Base-by-base conservation (phyloP, 2,329 filamentous ascomycete genomes). In the Trichoderma sp. region DNA sequence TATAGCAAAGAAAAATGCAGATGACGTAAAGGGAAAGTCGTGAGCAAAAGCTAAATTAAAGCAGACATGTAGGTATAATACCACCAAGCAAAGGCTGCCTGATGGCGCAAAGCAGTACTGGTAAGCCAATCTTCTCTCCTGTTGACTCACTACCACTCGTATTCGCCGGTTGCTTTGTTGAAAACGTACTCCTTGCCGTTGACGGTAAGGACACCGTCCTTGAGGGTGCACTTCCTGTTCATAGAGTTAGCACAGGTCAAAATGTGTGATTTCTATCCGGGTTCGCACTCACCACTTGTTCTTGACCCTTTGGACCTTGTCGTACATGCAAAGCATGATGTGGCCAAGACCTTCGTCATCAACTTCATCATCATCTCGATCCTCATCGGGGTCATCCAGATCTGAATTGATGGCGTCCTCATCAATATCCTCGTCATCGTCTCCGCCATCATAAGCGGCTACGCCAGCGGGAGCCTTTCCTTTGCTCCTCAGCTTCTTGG, bases 371-470 rank as follows among this genome's bases (percentile, higher is more conserved):
- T 96, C 94, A 34, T 93, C 91, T 20, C 90, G 83, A 12, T 93
- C 91, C 73, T 98, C 96, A 74, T 98, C 95, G 0, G 95, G 90
- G 79, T 99, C 96, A 79, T 99, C 96, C 4, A 99, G 90, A 77
- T 99, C 96, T 0, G 96, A 98, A 81, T 99, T 99, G 84, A 99
- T 99, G 2, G 95, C 96, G 80, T 99, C 95, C 75, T 97, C 95
- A 74, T 90, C 89, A 28, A 87, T 83, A 71, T 88, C 85, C 43
- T 88, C 86, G 58, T 88, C 88, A 58, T 89, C 88, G 32, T 87
- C 87, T 50, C 85, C 85, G 5, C 91, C 92, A 75, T 95, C 92
- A 66, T 88, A 86, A 73, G 91, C 84, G 36, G 82, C 82, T 8
- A 84, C 77, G 8, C 82, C 82, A 36, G 43, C 28, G 15, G 9